Conservation (phyloP, 306 rosid species). For the Fagus sylvatica region DNA sequence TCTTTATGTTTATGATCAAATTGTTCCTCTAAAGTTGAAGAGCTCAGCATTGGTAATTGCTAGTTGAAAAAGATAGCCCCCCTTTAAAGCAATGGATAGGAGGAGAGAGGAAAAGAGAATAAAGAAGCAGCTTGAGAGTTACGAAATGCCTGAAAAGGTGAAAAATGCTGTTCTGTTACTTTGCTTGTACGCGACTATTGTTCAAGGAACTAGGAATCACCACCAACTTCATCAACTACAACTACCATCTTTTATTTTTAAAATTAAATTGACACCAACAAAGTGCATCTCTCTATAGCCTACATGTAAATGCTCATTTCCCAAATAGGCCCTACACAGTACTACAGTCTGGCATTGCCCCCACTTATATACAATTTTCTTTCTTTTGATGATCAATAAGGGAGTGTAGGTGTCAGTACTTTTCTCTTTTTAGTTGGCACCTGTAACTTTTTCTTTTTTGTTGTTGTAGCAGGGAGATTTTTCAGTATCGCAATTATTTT, state of each 20-base stretch:
- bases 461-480: conserved; percentile 25
- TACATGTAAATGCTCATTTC: conserved; percentile 22
- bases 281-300: neutral
- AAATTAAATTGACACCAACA: conserved; percentile 7
- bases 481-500: conserved; percentile 8
- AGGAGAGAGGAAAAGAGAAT: conserved; percentile 16
- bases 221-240: conserved; percentile 21
- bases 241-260: no score
- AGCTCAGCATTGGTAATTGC: conserved; percentile 21
- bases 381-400: neutral
- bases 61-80: no score
- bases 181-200: conserved; percentile 41
- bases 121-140: conserved; percentile 34
- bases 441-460: neutral
- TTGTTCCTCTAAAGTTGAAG: conserved; percentile 32
- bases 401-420: neutral
- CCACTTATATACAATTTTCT: no score
- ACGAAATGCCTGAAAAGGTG: conserved; percentile 37
- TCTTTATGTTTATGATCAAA: conserved; percentile 38
- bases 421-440: conserved; percentile 15
- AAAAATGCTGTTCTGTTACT: conserved; percentile 33
- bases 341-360: neutral
- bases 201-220: neutral
- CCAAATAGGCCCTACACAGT: neutral
- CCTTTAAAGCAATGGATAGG: neutral